phyloP scores from a whole-genome alignment of 345 rosid genomes.

The Odontarrhena argentea region DNA sequence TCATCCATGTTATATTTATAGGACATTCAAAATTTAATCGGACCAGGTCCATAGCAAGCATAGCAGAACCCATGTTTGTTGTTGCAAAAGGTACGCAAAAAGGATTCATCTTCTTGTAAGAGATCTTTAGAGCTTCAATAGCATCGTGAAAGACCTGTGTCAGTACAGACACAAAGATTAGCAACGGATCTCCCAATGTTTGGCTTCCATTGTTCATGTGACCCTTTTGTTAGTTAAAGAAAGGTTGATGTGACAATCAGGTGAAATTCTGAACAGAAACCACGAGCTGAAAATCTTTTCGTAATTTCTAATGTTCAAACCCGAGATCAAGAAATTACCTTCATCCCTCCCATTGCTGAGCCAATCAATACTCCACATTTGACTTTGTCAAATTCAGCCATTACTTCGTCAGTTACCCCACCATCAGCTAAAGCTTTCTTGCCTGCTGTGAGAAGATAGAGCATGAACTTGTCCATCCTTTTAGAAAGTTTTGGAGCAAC shows the following conservation, averaged over 20 bases:
- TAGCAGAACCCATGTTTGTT: slow-evolving; percentile 99
- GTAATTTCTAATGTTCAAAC: not conserved
- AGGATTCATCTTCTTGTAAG: slow-evolving; percentile 92
- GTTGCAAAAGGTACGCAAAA: slow-evolving; percentile 96
- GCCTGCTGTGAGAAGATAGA: slow-evolving; percentile 89
- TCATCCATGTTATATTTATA: slow-evolving; percentile 16
- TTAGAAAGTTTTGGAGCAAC: slow-evolving; percentile 81
- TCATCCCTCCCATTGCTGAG: slow-evolving; percentile 94
- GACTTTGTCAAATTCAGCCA: slow-evolving; percentile 73
- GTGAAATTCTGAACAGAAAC: slow-evolving; percentile 12
- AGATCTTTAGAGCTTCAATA: slow-evolving; percentile 83
- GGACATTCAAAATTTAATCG: slow-evolving; percentile 35
- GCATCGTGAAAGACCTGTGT: slow-evolving; percentile 87
- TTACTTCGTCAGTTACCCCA: slow-evolving; percentile 73
- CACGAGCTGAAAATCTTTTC: not conserved
- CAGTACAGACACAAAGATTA: slow-evolving; percentile 13
- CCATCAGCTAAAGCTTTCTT: slow-evolving; percentile 94
- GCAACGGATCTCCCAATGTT: not conserved
- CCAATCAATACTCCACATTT: slow-evolving; percentile 96
- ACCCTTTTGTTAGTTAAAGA: not conserved
- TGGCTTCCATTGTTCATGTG: not conserved
- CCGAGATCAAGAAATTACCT: slow-evolving; percentile 47
- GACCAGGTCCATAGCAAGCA: slow-evolving; percentile 98
- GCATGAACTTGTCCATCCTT: slow-evolving; percentile 98
- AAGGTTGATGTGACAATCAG: not conserved